These are phyloP conservation scores for Arachis hypogaea DNA, from an alignment of 306 rosid species.

Conservation along the genomic window DNA sequence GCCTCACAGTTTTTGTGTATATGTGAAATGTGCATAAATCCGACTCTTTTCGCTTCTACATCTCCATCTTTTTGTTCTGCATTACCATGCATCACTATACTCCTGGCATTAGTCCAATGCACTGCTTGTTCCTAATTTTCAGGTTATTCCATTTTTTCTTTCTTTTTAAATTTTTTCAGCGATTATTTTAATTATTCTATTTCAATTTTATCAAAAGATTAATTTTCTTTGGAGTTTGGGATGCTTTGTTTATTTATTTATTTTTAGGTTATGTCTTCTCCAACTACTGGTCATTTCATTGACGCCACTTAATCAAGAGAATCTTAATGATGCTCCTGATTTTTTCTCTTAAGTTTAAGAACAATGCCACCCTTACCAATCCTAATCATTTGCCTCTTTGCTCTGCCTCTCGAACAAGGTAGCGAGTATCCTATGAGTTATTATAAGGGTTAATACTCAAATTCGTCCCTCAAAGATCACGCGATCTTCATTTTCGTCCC, in stretches of 20 bases:
- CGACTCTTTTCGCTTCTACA: slow-evolving; percentile 40
- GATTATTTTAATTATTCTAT: background rate
- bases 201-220: background rate
- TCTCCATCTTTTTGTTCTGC: slow-evolving; percentile 48
- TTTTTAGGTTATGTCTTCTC: slow-evolving; percentile 71
- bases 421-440: too few relatives aligned
- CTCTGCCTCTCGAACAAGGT: slow-evolving; percentile 19
- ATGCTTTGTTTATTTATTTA: background rate
- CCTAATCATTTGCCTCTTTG: slow-evolving; percentile 34
- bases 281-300: slow-evolving; percentile 74
- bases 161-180: background rate
- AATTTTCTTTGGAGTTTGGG: background rate
- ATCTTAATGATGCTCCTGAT: slow-evolving; percentile 26
- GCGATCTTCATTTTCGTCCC: too few relatives aligned
- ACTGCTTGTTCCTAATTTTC: slow-evolving; percentile 71
- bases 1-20: too few relatives aligned
- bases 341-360: slow-evolving; percentile 40
- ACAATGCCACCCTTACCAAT: slow-evolving; percentile 16
- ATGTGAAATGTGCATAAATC: background rate
- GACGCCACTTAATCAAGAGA: slow-evolving; percentile 41
- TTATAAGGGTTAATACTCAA: too few relatives aligned
- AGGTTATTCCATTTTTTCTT: slow-evolving; percentile 36
- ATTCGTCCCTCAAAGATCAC: too few relatives aligned
- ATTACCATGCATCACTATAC: slow-evolving; percentile 66
- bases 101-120: slow-evolving; percentile 76